Evolutionary conservation across 495 filamentous ascomycete genomes (phyloP).

Genomic region (Talaromyces thailandensis): DNA sequence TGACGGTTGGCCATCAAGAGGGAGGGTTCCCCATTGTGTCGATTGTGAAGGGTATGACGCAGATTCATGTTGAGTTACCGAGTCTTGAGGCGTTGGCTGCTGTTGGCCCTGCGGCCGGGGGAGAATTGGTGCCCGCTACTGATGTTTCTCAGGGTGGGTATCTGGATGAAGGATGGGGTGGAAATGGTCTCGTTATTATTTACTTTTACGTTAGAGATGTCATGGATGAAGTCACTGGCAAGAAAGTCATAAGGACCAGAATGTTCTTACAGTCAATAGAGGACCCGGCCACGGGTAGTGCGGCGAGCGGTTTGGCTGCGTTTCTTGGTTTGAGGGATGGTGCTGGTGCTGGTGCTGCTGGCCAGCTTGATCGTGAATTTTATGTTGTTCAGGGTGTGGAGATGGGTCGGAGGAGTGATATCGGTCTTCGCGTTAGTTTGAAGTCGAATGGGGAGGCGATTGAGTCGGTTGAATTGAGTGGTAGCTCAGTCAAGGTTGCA

Average conservation of each 20-base stretch:
- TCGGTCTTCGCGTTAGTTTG: constrained; percentile 35
- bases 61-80: constrained; percentile 49
- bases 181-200: constrained; percentile 34
- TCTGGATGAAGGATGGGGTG: constrained; percentile 53
- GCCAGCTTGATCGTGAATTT: constrained; percentile 22
- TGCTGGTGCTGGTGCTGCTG: constrained; percentile 10
- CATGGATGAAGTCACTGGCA: constrained; percentile 16
- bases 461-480: constrained; percentile 43
- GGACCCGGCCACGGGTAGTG: constrained; percentile 65
- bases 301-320: constrained; percentile 48
- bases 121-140: constrained; percentile 12
- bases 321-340: constrained; percentile 45
- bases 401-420: constrained; percentile 63
- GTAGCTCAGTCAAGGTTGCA: constrained; percentile 49
- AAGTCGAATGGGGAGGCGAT: constrained; percentile 21
- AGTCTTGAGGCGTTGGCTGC: constrained; percentile 25
- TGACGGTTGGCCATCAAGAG: not conserved
- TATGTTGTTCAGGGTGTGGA: constrained; percentile 66
- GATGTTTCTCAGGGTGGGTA: constrained; percentile 7
- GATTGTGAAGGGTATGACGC: constrained; percentile 67
- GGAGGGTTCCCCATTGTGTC: constrained; percentile 38
- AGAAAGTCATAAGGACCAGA: constrained; percentile 23
- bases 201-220: constrained; percentile 52
- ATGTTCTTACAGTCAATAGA: constrained; percentile 50
- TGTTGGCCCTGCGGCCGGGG: constrained; percentile 16